Base-by-base conservation (phyloP, 129 eudicot species). In the Flaveria robusta region DNA sequence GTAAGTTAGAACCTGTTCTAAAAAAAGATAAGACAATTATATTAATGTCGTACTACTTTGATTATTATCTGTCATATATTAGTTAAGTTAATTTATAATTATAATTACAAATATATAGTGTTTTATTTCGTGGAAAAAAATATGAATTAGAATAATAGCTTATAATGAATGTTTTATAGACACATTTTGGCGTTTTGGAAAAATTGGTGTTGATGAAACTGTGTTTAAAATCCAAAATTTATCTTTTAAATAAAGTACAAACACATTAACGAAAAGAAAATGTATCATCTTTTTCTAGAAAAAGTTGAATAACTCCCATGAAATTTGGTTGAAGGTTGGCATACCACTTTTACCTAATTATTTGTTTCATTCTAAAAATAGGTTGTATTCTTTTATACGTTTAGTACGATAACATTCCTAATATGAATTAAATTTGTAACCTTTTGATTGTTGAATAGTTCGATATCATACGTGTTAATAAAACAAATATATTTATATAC, bases 311-410 rank as follows among this genome's bases (percentile, higher is more conserved):
- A 14, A 62, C 15, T 66, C 20, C 18, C 52, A 20, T 31, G 55
- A 45, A 65, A 58, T 72, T 79, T 50, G 73, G 74, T 79, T 79
- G 78, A 64, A 79, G 78, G 74, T 79, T 72, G 83, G 83, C 74
- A 24, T 72, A 72, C 83, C 69, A 66, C 42, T 80, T 80, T 26
- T 46, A 77, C 78, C 83, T 34, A 79, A 72, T 72, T 64, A 5
- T 51, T 65, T 51, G 67, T 79, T 23, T 72, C 22, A 39, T 63
- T 58, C 24, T 18, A 77, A n/a, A 22, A 67, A 42, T 0, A 42
- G n/a, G 50, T 39, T 3, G 2, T 15, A 54, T 12, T 31, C 66
- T 76, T 65, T 9, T 15, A 60, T 16, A 60, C 42, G 68, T 62
- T 62, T 62, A 2, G 42, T 27, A 29, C 23, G 7, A 4, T 20